Percentiles rank a stretch among this genome's conserved stretches.
phyloP scores from a whole-genome alignment of 306 rosid species.

The Luffa aegyptiaca region DNA sequence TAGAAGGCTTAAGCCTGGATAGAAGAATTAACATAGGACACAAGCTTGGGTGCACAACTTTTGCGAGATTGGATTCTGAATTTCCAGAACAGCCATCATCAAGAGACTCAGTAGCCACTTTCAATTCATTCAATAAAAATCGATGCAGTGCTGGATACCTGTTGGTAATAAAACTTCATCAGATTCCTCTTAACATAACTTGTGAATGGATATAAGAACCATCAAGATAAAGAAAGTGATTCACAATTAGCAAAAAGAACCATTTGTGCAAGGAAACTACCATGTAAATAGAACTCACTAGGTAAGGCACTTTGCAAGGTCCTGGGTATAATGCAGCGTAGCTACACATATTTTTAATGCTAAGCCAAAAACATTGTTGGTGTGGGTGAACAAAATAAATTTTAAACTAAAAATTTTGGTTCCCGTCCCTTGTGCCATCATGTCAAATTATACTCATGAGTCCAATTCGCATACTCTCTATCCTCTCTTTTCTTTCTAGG shows the following conservation, averaged over 20 bases:
- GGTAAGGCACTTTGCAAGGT: not conserved
- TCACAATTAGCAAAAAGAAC: not conserved
- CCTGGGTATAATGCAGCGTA: not conserved
- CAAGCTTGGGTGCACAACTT: slow-evolving; percentile 88
- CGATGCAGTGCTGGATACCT: slow-evolving; percentile 91
- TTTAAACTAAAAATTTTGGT: not conserved
- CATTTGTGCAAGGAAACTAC: not conserved
- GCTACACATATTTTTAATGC: not conserved
- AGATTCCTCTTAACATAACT: not conserved
- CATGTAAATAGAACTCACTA: not conserved
- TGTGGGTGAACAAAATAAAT: not conserved
- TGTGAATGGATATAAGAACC: not conserved
- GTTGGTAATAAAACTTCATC: slow-evolving; percentile 14
- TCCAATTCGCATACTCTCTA: not conserved
- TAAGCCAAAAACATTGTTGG: not conserved
- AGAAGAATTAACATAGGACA: slow-evolving; percentile 82
- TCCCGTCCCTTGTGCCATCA: not conserved
- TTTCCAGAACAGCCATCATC: slow-evolving; percentile 39
- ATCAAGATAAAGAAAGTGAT: not conserved
- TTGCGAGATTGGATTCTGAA: slow-evolving; percentile 46
- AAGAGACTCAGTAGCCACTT: slow-evolving; percentile 68
- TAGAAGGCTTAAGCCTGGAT: slow-evolving; percentile 88
- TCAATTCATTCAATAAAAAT: slow-evolving; percentile 66
- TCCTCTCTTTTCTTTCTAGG: not conserved
- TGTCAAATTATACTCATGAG: not conserved